Evolutionary conservation across 768 basidiomycete species (phyloP).

Genomic region (Suillus plorans): DNA sequence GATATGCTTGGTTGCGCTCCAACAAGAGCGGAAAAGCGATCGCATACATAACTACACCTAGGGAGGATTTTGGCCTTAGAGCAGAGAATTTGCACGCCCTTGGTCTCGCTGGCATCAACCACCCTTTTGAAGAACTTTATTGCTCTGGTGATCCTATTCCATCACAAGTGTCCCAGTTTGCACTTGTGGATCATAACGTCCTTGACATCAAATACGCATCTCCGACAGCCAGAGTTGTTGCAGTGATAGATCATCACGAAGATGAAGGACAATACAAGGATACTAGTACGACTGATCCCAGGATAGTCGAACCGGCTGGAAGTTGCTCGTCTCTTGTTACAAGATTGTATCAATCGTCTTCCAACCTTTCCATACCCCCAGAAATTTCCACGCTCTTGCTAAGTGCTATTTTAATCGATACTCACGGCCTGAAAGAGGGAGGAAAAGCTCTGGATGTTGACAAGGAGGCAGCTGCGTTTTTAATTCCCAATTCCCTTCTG

Average conservation of each 20-base stretch:
- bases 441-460: constrained; percentile 78
- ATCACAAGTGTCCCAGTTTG: constrained; percentile 53
- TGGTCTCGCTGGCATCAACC: neutral
- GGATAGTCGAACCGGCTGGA: constrained; percentile 68
- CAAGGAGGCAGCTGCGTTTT: constrained; percentile 57
- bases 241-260: constrained; percentile 88
- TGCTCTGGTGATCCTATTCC: constrained; percentile 59
- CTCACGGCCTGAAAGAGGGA: constrained; percentile 69
- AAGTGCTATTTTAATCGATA: constrained; percentile 84
- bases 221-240: constrained; percentile 54
- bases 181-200: constrained; percentile 90
- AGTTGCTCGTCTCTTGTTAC: constrained; percentile 77
- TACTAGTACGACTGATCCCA: constrained; percentile 50
- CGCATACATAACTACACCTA: constrained; percentile 70
- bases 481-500: constrained; percentile 58
- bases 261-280: constrained; percentile 74
- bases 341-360: constrained; percentile 21
- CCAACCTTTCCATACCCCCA: constrained; percentile 34
- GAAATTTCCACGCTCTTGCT: constrained; percentile 81
- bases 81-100: constrained; percentile 29
- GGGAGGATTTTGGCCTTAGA: constrained; percentile 71
- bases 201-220: constrained; percentile 46
- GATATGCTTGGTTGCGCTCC: constrained; percentile 75
- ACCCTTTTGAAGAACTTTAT: constrained; percentile 50
- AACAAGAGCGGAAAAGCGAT: constrained; percentile 53